Conservation (phyloP, 2,329 filamentous ascomycete species). For the Nannizziopsis arthrosporioides region DNA sequence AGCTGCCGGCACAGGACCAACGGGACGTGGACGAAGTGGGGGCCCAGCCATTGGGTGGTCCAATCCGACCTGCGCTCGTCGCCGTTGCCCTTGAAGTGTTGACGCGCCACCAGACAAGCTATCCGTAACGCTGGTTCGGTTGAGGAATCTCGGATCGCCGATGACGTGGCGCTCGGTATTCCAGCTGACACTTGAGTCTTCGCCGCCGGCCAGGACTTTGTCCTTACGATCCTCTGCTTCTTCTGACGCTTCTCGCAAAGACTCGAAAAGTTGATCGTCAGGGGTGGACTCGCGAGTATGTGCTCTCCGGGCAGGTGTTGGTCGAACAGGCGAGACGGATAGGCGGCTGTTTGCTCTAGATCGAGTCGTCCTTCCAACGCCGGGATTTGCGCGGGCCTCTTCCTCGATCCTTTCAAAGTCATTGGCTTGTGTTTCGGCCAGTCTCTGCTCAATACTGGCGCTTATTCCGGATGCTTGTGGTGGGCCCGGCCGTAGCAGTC, state of each 20-base stretch:
- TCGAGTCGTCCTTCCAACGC: conserved; percentile 10
- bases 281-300: conserved; percentile 15
- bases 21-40: conserved; percentile 1
- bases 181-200: conserved; percentile 16
- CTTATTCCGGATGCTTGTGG: conserved; percentile 25
- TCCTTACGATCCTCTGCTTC: conserved; percentile 8
- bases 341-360: conserved; percentile 3
- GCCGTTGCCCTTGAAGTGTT: background rate
- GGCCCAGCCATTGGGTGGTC: conserved; percentile 4
- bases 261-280: conserved; percentile 18
- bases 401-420: conserved; percentile 20
- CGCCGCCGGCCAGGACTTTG: conserved; percentile 1
- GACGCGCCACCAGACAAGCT: background rate
- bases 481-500: conserved; percentile 23
- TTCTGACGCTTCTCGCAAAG: conserved; percentile 17
- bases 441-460: conserved; percentile 11
- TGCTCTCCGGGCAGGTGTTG: background rate
- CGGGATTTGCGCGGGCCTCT: conserved; percentile 9
- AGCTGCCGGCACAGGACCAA: background rate
- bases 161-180: conserved; percentile 14
- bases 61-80: background rate
- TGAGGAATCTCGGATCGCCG: background rate
- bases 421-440: conserved; percentile 1
- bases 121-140: background rate
- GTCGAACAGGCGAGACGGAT: conserved; percentile 5